Evolutionary conservation across 129 eudicot species (phyloP), one percentile per base, ranked within the genome.

Genomic region (Centella asiatica): DNA sequence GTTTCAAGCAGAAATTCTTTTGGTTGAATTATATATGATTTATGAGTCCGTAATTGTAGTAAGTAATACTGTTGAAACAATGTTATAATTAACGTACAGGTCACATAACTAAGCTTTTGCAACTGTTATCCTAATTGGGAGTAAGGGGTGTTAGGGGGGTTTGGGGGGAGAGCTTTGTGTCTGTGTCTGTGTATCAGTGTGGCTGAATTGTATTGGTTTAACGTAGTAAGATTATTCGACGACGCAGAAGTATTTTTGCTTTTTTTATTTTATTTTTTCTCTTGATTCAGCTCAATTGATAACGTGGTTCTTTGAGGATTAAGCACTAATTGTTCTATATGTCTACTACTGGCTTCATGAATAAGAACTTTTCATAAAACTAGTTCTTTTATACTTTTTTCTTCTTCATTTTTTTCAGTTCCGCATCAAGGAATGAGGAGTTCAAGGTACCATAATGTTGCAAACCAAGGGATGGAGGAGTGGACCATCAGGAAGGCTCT

Each of bases 401-500:
- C 2, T 29, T 64, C 11, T 42, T 11, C 3, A 42, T 13, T 34
- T 19, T 52, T 44, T 13, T 31, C 19, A 53, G 59, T 54, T 26
- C 24, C 58, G 18, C 20, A 37, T 31, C 60, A 68, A 75, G 87
- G 78, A 59, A 83, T 87, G 95, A 87, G 81, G 84, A 82, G 95
- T 50, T 65, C 81, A 23, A 69, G 88, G 44, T 74, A 87, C 72
- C 66, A 60, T 55, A 78, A 68, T 46, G 72, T 49, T 57, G 74
- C 77, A 14, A 62, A 77, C 39, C 92, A 70, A 54, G 77, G 67
- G 52, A 80, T 65, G 1, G 92, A 83, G 24, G 83, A 76, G 14
- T 87, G 95, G 95, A 90, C 95, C 25, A 87, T 87, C 46, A 73
- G 75, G 54, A 87, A 87, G 61, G 83, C 90, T 53, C 90, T 87